Percentiles rank a stretch among this genome's conserved stretches.
Conservation (phyloP, 192 early-diverging fungal genomes). For the Ramicandelaber brevisporus region DNA sequence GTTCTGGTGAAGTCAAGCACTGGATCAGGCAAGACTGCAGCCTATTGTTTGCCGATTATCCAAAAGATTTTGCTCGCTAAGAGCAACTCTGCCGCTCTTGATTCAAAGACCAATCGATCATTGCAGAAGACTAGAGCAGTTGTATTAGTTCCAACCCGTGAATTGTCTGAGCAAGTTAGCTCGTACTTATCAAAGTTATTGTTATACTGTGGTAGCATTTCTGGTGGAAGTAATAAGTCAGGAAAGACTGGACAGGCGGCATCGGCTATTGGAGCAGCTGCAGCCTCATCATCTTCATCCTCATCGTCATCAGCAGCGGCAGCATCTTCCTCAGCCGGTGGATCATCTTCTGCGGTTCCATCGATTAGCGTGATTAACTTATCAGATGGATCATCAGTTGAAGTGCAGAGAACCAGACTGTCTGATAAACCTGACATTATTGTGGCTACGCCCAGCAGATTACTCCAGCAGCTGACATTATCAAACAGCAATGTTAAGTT, state of each 20-base stretch:
- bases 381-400: slow-evolving; percentile 6
- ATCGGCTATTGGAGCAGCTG: too few relatives aligned
- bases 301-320: too few relatives aligned
- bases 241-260: too few relatives aligned
- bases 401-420: slow-evolving; percentile 41
- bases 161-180: slow-evolving; percentile 83
- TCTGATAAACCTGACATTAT: slow-evolving; percentile 69
- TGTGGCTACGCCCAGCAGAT: slow-evolving; percentile 62
- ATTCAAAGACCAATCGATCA: slow-evolving; percentile 5
- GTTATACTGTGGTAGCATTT: too few relatives aligned
- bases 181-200: too few relatives aligned
- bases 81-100: too few relatives aligned
- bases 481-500: slow-evolving; percentile 22
- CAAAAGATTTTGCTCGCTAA: slow-evolving; percentile 70
- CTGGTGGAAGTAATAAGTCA: too few relatives aligned
- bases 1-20: slow-evolving; percentile 80
- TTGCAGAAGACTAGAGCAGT: slow-evolving; percentile 21
- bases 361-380: slow-evolving; percentile 9
- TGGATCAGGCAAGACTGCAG: slow-evolving; percentile 91
- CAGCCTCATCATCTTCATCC: too few relatives aligned
- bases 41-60: slow-evolving; percentile 72
- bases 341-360: too few relatives aligned
- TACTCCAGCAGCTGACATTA: slow-evolving; percentile 51
- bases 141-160: slow-evolving; percentile 82
- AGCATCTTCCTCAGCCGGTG: too few relatives aligned